phyloP scores from a whole-genome alignment of 1,284 basidiomycete genomes.

The Cryptococcus maquisensis region DNA sequence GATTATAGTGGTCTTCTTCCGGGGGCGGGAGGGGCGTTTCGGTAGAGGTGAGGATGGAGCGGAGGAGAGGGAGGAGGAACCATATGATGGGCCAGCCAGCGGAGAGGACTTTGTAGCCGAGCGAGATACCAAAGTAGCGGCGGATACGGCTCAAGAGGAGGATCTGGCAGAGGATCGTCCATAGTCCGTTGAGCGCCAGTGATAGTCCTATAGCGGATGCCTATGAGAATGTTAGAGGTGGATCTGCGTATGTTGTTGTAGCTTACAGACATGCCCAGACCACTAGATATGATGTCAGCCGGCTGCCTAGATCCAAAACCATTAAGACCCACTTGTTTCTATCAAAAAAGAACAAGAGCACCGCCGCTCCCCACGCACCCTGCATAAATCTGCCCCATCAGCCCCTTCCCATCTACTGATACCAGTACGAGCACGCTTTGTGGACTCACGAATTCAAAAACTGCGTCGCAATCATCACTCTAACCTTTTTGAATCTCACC shows the following conservation, averaged over 20 bases:
- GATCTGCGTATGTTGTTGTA: neutral
- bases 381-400: conserved; percentile 28
- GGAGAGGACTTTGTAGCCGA: conserved; percentile 35
- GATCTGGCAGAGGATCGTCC: conserved; percentile 42
- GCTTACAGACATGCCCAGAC: conserved; percentile 37
- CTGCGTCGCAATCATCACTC: conserved; percentile 30
- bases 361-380: conserved; percentile 41
- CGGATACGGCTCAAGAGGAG: conserved; percentile 39
- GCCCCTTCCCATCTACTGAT: neutral
- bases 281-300: conserved; percentile 17
- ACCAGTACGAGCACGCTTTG: too few species aligned
- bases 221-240: conserved; percentile 1
- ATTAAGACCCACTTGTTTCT: conserved; percentile 30
- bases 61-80: conserved; percentile 35
- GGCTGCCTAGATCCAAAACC: conserved; percentile 10
- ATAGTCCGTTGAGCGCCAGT: conserved; percentile 42
- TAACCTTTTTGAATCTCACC: conserved; percentile 31
- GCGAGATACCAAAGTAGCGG: conserved; percentile 29
- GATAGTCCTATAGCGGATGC: conserved; percentile 42
- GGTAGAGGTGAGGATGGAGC: conserved; percentile 23
- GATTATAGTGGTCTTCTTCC: neutral
- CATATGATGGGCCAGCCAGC: conserved; percentile 40
- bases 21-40: conserved; percentile 23
- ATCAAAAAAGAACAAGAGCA: conserved; percentile 44
- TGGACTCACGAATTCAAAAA: conserved; percentile 39